Conservation (phyloP, 306 rosid genomes). For the Arachis hypogaea region DNA sequence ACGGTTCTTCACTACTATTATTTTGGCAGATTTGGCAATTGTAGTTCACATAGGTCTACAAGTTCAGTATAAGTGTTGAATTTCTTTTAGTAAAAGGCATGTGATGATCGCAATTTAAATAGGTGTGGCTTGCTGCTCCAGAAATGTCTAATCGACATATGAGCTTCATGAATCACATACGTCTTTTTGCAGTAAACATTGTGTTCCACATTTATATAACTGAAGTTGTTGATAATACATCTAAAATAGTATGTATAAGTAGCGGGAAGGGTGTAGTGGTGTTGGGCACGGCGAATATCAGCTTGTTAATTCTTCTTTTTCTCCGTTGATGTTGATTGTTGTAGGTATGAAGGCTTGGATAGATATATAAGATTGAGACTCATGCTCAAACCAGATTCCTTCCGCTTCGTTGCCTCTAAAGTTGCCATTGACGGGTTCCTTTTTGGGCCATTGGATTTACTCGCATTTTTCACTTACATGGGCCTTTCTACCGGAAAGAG, state of each 20-base stretch:
- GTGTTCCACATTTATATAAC: too few relatives aligned
- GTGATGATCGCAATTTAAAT: too few relatives aligned
- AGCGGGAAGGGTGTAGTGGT: background rate
- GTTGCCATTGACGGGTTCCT: conserved; percentile 64
- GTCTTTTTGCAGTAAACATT: too few relatives aligned
- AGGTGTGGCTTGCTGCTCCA: too few relatives aligned
- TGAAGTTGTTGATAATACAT: background rate
- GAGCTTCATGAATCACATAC: too few relatives aligned
- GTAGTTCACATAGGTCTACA: too few relatives aligned
- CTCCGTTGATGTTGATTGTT: conserved; percentile 3
- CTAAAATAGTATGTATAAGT: too few relatives aligned
- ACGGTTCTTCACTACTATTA: too few relatives aligned
- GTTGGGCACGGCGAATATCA: background rate
- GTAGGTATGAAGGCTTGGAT: conserved; percentile 78
- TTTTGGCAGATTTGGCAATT: too few relatives aligned
- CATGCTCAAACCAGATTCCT: conserved; percentile 56
- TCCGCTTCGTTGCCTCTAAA: conserved; percentile 65
- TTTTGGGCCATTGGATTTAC: conserved; percentile 69
- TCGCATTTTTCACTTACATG: conserved; percentile 71
- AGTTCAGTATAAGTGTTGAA: too few relatives aligned
- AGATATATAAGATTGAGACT: conserved; percentile 54
- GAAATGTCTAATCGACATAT: too few relatives aligned
- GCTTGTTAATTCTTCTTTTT: conserved; percentile 7
- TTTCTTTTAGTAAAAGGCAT: too few relatives aligned
- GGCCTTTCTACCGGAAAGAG: conserved; percentile 67